These are phyloP conservation scores for Trichoderma aggressivum DNA, from an alignment of 2,329 filamentous ascomycete genomes.

Conservation along the genomic window DNA sequence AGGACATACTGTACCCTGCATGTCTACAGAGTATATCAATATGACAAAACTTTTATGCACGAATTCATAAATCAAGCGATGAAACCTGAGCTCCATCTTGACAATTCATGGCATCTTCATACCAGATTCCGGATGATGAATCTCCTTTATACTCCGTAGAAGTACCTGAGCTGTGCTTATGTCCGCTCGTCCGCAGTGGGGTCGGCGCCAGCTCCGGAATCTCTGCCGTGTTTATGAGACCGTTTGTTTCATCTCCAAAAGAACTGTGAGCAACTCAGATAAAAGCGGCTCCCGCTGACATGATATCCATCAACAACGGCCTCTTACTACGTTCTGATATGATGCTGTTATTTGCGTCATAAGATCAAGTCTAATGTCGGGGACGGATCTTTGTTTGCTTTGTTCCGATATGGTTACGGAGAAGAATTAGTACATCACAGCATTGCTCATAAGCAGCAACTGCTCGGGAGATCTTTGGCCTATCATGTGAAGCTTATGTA, in stretches of 20 bases:
- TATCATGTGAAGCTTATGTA: neutral
- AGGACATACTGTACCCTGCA: neutral
- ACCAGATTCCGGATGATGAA: neutral
- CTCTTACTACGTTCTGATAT: neutral
- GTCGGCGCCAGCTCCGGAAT: neutral
- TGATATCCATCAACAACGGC: neutral
- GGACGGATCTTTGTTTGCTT: neutral
- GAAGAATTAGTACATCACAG: neutral
- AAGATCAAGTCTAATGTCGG: neutral
- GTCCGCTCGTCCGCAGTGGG: neutral
- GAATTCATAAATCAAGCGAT: neutral
- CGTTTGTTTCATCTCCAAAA: neutral
- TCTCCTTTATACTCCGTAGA: neutral
- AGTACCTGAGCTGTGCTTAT: neutral
- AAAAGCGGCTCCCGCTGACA: neutral
- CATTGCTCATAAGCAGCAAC: neutral
- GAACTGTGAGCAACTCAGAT: neutral
- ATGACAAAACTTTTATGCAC: neutral
- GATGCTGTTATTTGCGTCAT: neutral
- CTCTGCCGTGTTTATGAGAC: neutral
- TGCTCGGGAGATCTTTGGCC: neutral
- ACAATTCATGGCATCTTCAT: neutral
- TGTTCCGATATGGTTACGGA: neutral
- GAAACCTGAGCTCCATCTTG: neutral
- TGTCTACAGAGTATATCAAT: neutral